Evolutionary conservation across 2,329 filamentous ascomycete genomes (phyloP).

Genomic region (Aspergillus quadrilineatus): DNA sequence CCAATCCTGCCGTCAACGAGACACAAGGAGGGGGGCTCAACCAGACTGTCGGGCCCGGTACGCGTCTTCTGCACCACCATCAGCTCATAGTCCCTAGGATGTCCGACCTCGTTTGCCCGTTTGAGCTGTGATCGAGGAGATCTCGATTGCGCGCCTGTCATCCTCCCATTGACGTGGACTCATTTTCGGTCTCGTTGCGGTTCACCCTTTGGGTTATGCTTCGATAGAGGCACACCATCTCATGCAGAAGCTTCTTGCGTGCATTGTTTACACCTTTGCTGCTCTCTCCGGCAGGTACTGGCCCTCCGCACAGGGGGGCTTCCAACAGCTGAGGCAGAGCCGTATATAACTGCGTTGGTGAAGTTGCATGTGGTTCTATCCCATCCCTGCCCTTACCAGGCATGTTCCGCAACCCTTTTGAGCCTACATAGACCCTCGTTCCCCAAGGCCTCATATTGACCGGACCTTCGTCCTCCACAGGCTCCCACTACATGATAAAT

Average conservation of each 20-base stretch:
- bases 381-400: not conserved
- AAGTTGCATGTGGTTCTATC: conserved; percentile 9
- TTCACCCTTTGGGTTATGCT: conserved; percentile 10
- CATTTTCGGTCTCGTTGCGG: not conserved
- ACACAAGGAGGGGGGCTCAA: conserved; percentile 16
- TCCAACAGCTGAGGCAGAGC: conserved; percentile 2
- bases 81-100: conserved; percentile 12
- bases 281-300: conserved; percentile 5
- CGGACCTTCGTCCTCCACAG: conserved; percentile 10
- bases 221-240: conserved; percentile 27
- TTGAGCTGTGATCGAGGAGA: conserved; percentile 11
- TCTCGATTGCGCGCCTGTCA: conserved; percentile 24
- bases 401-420: not conserved
- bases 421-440: conserved; percentile 7
- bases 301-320: not conserved
- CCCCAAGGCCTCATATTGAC: conserved; percentile 14
- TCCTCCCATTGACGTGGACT: conserved; percentile 15
- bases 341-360: conserved; percentile 9
- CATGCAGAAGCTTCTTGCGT: conserved; percentile 18
- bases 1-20: not conserved
- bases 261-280: conserved; percentile 5
- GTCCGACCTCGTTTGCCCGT: conserved; percentile 4
- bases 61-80: conserved; percentile 13
- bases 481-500: conserved; percentile 26
- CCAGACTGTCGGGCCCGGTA: conserved; percentile 30